Percentiles rank a stretch among this genome's conserved stretches.
Evolutionary conservation across 2,329 filamentous ascomycete genomes (phyloP).

Genomic region (Aspergillus pseudoviridinutans): DNA sequence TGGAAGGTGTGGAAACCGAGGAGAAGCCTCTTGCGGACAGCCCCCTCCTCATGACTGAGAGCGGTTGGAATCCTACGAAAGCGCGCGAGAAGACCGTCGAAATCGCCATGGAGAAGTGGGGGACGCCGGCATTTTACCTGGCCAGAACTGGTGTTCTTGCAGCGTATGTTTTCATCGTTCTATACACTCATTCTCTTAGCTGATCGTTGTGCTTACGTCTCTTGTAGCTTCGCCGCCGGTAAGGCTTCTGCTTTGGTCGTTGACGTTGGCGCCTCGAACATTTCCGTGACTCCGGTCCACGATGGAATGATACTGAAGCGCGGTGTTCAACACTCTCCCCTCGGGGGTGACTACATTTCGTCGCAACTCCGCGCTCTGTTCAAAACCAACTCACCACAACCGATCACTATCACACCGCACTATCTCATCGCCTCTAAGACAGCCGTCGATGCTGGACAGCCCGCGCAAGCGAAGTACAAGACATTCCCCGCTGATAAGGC

Average conservation of each 20-base stretch:
- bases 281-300: slow-evolving; percentile 84
- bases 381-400: slow-evolving; percentile 60
- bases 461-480: slow-evolving; percentile 71
- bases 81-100: slow-evolving; percentile 91
- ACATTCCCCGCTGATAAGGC: slow-evolving; percentile 59
- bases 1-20: slow-evolving; percentile 58
- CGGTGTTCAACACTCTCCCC: slow-evolving; percentile 76
- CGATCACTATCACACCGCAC: slow-evolving; percentile 74
- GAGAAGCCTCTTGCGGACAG: slow-evolving; percentile 83
- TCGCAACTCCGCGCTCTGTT: slow-evolving; percentile 81
- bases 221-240: slow-evolving; percentile 70
- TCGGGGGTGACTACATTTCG: slow-evolving; percentile 87
- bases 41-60: slow-evolving; percentile 88
- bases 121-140: slow-evolving; percentile 89
- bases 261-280: slow-evolving; percentile 83
- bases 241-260: slow-evolving; percentile 91
- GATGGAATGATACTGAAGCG: slow-evolving; percentile 94
- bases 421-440: slow-evolving; percentile 86
- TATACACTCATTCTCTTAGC: neutral
- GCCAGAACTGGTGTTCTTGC: slow-evolving; percentile 84
- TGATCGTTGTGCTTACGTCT: slow-evolving; percentile 4
- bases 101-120: slow-evolving; percentile 96
- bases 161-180: slow-evolving; percentile 48
- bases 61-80: slow-evolving; percentile 86
- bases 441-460: slow-evolving; percentile 78